These are phyloP conservation scores for Lagenidium giganteum DNA, from an alignment of 352 stramenopile genomes.

Conservation along the genomic window DNA sequence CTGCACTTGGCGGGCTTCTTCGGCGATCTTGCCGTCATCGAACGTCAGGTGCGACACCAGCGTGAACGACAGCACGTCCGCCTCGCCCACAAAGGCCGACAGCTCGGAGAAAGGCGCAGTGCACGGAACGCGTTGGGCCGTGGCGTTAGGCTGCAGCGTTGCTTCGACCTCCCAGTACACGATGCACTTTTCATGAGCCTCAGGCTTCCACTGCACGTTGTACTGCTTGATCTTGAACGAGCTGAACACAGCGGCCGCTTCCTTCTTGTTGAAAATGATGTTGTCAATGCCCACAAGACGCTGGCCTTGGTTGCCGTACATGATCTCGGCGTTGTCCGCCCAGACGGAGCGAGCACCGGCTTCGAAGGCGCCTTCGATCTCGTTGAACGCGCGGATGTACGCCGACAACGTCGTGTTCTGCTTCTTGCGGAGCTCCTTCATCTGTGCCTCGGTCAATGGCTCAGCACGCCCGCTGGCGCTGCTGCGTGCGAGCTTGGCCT, in stretches of 20 bases:
- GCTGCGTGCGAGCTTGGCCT: slow-evolving; percentile 71
- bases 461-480: slow-evolving; percentile 30
- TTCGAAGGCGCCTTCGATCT: slow-evolving; percentile 45
- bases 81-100: slow-evolving; percentile 31
- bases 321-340: slow-evolving; percentile 59
- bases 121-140: no score
- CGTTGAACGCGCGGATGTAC: slow-evolving; percentile 76
- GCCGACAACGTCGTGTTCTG: slow-evolving; percentile 69
- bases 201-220: slow-evolving; percentile 70
- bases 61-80: slow-evolving; percentile 61
- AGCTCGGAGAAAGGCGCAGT: slow-evolving; percentile 64
- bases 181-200: slow-evolving; percentile 61
- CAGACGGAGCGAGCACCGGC: slow-evolving; percentile 46
- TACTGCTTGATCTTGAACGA: slow-evolving; percentile 85
- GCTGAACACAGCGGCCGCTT: slow-evolving; percentile 52
- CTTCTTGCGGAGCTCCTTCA: slow-evolving; percentile 78
- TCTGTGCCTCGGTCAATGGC: slow-evolving; percentile 40
- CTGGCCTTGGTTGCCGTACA: slow-evolving; percentile 47
- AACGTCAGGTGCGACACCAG: slow-evolving; percentile 80
- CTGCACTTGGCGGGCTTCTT: slow-evolving; percentile 77
- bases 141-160: slow-evolving; percentile 35
- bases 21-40: slow-evolving; percentile 64
- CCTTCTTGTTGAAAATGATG: slow-evolving; percentile 63
- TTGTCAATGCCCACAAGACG: slow-evolving; percentile 42
- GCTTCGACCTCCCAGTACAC: slow-evolving; percentile 75